These are phyloP conservation scores for Claviceps paspali DNA, from an alignment of 2,329 filamentous ascomycete species.

Conservation along the genomic window DNA sequence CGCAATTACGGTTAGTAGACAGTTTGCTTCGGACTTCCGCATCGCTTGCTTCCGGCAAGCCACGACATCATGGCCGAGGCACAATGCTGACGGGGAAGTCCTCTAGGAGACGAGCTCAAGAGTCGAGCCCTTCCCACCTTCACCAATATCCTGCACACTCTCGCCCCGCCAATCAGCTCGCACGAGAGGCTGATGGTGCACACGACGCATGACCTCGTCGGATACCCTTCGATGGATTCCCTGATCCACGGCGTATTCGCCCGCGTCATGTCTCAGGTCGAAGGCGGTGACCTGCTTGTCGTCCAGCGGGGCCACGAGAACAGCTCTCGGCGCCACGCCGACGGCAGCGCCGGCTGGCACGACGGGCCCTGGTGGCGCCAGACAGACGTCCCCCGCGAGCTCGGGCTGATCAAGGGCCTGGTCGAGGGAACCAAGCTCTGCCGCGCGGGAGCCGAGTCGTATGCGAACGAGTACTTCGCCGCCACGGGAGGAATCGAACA, in stretches of 20 bases:
- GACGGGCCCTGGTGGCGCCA: conserved; percentile 96
- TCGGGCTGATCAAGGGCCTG: conserved; percentile 66
- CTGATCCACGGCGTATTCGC: conserved; percentile 85
- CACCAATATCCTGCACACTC: conserved; percentile 83
- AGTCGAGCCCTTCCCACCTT: conserved; percentile 86
- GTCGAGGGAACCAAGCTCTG: conserved; percentile 84
- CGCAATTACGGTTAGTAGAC: conserved; percentile 27
- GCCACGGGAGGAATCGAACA: conserved; percentile 63
- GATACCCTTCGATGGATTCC: conserved; percentile 87
- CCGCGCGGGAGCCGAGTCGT: conserved; percentile 75
- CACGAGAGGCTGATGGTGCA: conserved; percentile 96
- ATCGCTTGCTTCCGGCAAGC: no score
- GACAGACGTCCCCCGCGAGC: conserved; percentile 50
- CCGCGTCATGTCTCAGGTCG: conserved; percentile 96
- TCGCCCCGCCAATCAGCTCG: conserved; percentile 89
- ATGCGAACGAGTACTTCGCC: conserved; percentile 72
- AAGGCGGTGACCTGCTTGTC: conserved; percentile 87
- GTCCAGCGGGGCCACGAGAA: conserved; percentile 87
- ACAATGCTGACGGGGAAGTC: background rate
- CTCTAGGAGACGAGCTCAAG: conserved; percentile 67
- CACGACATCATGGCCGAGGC: no score
- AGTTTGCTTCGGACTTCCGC: no score
- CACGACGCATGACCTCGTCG: conserved; percentile 87
- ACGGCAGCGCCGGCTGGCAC: conserved; percentile 57
- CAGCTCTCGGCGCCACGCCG: conserved; percentile 47